Conservation (phyloP, 78 protist genomes). For the Polysphondylium violaceum region DNA sequence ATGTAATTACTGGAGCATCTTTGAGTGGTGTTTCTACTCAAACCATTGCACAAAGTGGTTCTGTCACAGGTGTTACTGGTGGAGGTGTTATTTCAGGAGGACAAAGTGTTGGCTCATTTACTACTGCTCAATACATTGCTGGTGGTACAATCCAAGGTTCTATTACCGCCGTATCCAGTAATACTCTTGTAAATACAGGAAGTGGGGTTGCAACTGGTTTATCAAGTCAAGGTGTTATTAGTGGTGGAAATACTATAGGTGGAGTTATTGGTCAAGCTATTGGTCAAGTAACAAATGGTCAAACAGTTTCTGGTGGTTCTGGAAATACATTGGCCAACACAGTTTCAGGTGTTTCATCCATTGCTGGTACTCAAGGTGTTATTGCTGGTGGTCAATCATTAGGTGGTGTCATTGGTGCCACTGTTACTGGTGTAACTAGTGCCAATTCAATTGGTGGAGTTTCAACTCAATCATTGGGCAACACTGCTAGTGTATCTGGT, state of each 20-base stretch:
- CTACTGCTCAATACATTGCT: not conserved
- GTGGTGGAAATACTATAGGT: no score
- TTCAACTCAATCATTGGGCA: no score
- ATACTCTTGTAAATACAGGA: no score
- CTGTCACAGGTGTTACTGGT: not conserved
- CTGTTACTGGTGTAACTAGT: not conserved
- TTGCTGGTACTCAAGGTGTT: not conserved
- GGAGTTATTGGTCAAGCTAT: not conserved
- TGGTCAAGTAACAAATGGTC: not conserved
- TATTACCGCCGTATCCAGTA: not conserved
- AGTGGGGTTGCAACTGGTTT: no score
- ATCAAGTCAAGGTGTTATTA: not conserved
- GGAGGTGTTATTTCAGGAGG: not conserved
- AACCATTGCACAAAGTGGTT: not conserved
- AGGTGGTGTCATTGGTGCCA: not conserved
- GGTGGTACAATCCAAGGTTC: not conserved
- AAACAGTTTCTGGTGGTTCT: not conserved
- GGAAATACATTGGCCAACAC: not conserved
- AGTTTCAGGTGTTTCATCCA: not conserved
- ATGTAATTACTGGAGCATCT: not conserved
- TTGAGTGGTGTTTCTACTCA: not conserved
- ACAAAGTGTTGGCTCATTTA: not conserved
- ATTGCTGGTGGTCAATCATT: not conserved
- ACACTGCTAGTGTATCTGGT: not conserved
- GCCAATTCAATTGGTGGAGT: not conserved